A percentile compares a stretch with the other conserved stretches of the same genome.
phyloP scores from a whole-genome alignment of 768 basidiomycete genomes.

The Phaeotremella skinneri region DNA sequence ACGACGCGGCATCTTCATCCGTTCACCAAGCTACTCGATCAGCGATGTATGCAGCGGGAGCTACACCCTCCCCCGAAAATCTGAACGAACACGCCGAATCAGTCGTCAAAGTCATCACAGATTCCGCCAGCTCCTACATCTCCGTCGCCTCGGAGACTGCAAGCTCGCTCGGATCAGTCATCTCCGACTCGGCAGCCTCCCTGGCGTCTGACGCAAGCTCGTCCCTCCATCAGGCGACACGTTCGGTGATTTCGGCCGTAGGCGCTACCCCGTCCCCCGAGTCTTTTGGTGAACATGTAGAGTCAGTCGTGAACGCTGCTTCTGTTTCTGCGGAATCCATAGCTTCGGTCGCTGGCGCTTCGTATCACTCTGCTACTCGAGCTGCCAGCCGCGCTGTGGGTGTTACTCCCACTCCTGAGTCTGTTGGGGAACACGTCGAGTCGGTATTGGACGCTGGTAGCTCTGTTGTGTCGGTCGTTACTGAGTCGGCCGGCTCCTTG shows the following conservation, averaged over 20 bases:
- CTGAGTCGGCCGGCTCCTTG: neutral
- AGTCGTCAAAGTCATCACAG: constrained; percentile 10
- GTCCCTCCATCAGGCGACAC: constrained; percentile 21
- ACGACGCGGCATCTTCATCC: constrained; percentile 22
- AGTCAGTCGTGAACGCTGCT: constrained; percentile 13
- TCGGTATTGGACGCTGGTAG: constrained; percentile 12
- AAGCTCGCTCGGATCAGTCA: constrained; percentile 9
- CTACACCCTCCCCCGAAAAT: constrained; percentile 37
- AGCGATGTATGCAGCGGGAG: constrained; percentile 37
- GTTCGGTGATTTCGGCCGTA: constrained; percentile 21
- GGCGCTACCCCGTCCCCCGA: constrained; percentile 38
- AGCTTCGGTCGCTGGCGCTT: constrained; percentile 8
- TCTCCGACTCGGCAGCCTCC: constrained; percentile 9
- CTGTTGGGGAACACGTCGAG: constrained; percentile 26
- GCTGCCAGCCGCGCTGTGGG: constrained; percentile 32
- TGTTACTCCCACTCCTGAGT: constrained; percentile 36
- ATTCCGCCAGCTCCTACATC: constrained; percentile 8
- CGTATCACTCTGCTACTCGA: constrained; percentile 32
- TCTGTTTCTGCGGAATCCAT: constrained; percentile 3
- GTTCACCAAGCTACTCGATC: constrained; percentile 37
- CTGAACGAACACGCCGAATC: constrained; percentile 33
- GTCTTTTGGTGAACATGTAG: constrained; percentile 21
- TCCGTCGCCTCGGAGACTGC: constrained; percentile 2
- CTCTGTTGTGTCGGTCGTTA: constrained; percentile 1
- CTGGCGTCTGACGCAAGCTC: constrained; percentile 8